Evolutionary conservation across 306 rosid genomes (phyloP), one percentile per base, ranked within the genome.

Genomic region (Begonia loranthoides): DNA sequence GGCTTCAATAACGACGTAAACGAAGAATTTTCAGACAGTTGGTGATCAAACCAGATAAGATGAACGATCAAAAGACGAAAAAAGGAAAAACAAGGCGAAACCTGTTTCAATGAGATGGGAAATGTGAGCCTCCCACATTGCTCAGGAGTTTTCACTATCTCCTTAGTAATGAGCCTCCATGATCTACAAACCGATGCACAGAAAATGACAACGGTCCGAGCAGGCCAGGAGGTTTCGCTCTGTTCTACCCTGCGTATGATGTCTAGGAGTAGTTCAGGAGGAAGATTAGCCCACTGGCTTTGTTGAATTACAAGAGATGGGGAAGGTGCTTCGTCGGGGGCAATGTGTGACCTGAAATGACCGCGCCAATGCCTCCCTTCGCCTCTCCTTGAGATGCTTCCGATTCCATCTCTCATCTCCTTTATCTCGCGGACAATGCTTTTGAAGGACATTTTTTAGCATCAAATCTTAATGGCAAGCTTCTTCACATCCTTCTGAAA

Each of bases 21-120:
- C 43, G 45, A 36, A 49, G 12, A 17, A 9, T 55, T 2, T 9
- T 12, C 5, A 38, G 50, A 21, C 52, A 71, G 0, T 28, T 28
- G 36, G 36, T 28, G 36, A 28, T 28, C 36, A 28, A 28, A 28
- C 36, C 36, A 28, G 36, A 28, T 28, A 0, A 28, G 5, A 5
- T 4, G 5, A 28, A 28, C 36, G 8, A 28, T 13, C 19, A 11
- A 54, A 24, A 10, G 45, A 17, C 15, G 17, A 8, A 6, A 41
- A 61, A 52, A 14, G 17, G 19, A 15, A 41, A 52, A 51, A 47
- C 21, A 45, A 41, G 17, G 22, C 33, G 41, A 54, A 63, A 89
- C 97, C 87, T 90, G 97, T 72, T 90, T 90, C 74, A 90, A 60
- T 14, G 97, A 90, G 69, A 82, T 79, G 17, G 97, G 95, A 69